Base-by-base conservation (phyloP, 176 grass and related monocot genomes). In the Phoenix roebelenii region DNA sequence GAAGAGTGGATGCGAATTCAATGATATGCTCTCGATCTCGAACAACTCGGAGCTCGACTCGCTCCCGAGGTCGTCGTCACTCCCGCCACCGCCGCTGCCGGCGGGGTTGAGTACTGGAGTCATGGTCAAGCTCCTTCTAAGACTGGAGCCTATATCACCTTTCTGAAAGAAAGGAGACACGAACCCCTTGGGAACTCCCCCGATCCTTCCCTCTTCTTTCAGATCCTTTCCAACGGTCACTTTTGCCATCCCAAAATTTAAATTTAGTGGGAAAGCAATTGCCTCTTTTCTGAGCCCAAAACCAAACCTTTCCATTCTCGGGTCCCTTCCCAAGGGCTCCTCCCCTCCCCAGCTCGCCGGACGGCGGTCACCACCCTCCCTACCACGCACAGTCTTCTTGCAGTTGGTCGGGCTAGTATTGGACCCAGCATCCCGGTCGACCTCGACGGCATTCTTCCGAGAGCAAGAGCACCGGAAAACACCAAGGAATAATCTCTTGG, bases 11-110 rank as follows among this genome's bases (percentile, higher is more conserved):
- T 78, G 63, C 15, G 85, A 79, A 4, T 75, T 81, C 60, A 85
- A 78, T 50, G 78, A 85, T 49, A 88, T 53, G 68, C 84, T 88
- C 77, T 83, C 89, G 65, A 98, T 91, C 82, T 98, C 93, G 73
- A 98, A 98, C 84, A 98, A 67, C 71, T 98, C 87, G 7, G 93
- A 98, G 57, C 93, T 98, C 67, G 84, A 80, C 55, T 98, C 84
- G 58, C 93, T 98, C n/a, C 81, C 64, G n/a, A 51, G 69, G 1
- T 76, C 44, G 3, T 59, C 66, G 9, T 68, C 29, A 10, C 7
- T 26, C 3, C 25, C 49, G 17, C 19, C 25, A 7, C 26, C 55
- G 17, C 26, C 23, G 0, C 18, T 3, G 3, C 29, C 54, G 29
- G 12, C 49, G 28, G 49, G 25, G 44, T 15, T 55, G 44, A 49